Evolutionary conservation across 75 land plant genomes (phyloP).

Genomic region (Isoetes taiwanensis): DNA sequence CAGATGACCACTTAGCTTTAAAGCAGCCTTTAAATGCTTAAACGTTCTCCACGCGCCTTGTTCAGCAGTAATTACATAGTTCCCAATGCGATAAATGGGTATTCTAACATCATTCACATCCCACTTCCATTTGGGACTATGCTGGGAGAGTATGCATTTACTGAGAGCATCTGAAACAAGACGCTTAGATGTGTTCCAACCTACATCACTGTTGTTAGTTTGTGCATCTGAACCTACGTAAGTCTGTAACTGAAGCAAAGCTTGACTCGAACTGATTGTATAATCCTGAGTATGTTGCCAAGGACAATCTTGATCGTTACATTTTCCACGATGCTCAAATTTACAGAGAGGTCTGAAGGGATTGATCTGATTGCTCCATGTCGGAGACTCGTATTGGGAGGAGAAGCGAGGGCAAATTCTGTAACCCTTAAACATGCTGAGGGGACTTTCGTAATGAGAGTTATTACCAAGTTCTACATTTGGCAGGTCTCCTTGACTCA

Average conservation of each 20-base stretch:
- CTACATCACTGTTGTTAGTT: background rate
- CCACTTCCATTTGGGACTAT: too few relatives aligned
- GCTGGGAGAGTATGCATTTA: too few relatives aligned
- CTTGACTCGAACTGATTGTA: background rate
- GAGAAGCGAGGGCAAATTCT: conserved; percentile 4
- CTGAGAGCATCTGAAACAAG: too few relatives aligned
- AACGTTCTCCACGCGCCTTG: too few relatives aligned
- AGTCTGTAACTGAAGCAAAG: conserved; percentile 9
- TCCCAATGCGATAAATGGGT: conserved; percentile 41
- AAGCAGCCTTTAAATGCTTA: too few relatives aligned
- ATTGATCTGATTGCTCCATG: conserved; percentile 30
- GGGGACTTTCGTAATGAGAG: conserved; percentile 33
- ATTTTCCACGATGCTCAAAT: conserved; percentile 83
- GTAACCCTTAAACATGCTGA: conserved; percentile 13
- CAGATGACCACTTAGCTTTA: too few relatives aligned
- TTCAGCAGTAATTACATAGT: conserved; percentile 29
- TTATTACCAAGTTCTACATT: too few relatives aligned
- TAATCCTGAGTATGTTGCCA: conserved; percentile 59
- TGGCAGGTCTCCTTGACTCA: too few relatives aligned
- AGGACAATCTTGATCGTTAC: conserved; percentile 63
- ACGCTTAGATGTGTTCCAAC: background rate
- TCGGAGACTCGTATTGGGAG: background rate
- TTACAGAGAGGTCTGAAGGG: conserved; percentile 71
- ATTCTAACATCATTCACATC: background rate
- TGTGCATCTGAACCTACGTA: conserved; percentile 9